phyloP scores from a whole-genome alignment of 176 grass and related monocot genomes.

The Thalia dealbata region DNA sequence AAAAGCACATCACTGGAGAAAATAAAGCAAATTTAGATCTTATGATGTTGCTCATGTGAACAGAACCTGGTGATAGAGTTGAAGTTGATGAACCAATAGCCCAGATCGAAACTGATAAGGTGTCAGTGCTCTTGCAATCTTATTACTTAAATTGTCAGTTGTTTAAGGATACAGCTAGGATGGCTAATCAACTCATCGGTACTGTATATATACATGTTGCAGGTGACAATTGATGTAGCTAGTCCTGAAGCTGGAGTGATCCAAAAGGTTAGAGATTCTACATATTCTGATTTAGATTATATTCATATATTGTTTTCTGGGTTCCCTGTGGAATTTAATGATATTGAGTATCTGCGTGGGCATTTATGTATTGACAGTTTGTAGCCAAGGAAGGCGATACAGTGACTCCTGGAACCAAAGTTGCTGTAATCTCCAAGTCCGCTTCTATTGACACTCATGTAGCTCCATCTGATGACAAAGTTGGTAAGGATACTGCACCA shows the following conservation, averaged over 20 bases:
- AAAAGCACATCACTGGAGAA: neutral
- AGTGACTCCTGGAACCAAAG: slow-evolving; percentile 88
- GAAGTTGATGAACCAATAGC: slow-evolving; percentile 86
- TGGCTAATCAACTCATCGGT: neutral
- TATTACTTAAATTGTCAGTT: slow-evolving; percentile 13
- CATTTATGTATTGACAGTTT: slow-evolving; percentile 35
- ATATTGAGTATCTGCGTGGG: slow-evolving; percentile 4
- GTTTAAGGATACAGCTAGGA: neutral
- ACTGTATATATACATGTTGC: slow-evolving; percentile 20
- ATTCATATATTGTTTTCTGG: neutral
- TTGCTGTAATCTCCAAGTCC: slow-evolving; percentile 93
- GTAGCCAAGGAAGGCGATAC: slow-evolving; percentile 85
- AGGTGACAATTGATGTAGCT: slow-evolving; percentile 94
- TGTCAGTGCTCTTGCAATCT: slow-evolving; percentile 20
- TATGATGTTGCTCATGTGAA: slow-evolving; percentile 8
- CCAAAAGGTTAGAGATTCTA: slow-evolving; percentile 46
- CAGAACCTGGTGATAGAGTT: slow-evolving; percentile 93
- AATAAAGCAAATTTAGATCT: neutral
- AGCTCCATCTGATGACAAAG: slow-evolving; percentile 78
- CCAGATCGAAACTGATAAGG: slow-evolving; percentile 98
- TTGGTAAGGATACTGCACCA: slow-evolving; percentile 46
- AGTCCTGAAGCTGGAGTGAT: slow-evolving; percentile 87
- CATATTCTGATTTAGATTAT: neutral
- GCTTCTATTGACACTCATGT: slow-evolving; percentile 73
- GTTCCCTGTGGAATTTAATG: slow-evolving; percentile 1